Base-by-base conservation (phyloP, 805 yeast species). In the Candida coquimbonensis region DNA sequence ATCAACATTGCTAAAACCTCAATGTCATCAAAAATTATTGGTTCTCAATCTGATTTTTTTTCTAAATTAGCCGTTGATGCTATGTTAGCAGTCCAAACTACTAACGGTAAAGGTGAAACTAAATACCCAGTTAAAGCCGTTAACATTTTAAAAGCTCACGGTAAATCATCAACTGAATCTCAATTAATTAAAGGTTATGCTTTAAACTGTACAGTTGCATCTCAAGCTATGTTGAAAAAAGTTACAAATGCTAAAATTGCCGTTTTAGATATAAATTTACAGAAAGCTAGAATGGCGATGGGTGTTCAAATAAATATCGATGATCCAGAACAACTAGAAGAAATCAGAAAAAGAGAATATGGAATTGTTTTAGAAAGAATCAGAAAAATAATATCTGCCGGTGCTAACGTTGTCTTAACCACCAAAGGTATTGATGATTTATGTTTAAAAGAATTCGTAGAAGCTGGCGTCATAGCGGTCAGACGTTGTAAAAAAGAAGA, bases 401-500 rank as follows among this genome's bases (percentile, higher is more conserved):
- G 87, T 49, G 82, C 88, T 57, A 87, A 87, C 64, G 83, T 91
- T 59, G 95, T 93, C 61, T 86, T 93, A 53, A 93, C 95, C 66
- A 82, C 99, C 57, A 98, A 93, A 70, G 80, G 95, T 57, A 93
- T 93, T 61, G 95, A 93, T 69, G 97, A 93, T 70, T 88, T 91
- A 76, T 98, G 99, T 33, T 96, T 93, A 68, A 96, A 87, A 67
- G 77, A 93, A 57, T 87, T 93, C 61, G 78, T 95, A 11, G 99
- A 93, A 57, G 72, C 91, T 42, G 80, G 82, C 48, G 87, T 93
- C 55, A 89, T 87, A 68, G 83, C 96, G 17, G 88, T 93, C 40
- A 84, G 99, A 72, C 80, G 99, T 57, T 89, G 97, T 74, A 88
- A 88, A 68, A 89, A 88, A 63, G 99, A 93, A 68, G 99, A 93